Evolutionary conservation across 1,284 basidiomycete genomes (phyloP), one percentile per base, ranked within the genome.

Genomic region (Ganoderma lingzhi): DNA sequence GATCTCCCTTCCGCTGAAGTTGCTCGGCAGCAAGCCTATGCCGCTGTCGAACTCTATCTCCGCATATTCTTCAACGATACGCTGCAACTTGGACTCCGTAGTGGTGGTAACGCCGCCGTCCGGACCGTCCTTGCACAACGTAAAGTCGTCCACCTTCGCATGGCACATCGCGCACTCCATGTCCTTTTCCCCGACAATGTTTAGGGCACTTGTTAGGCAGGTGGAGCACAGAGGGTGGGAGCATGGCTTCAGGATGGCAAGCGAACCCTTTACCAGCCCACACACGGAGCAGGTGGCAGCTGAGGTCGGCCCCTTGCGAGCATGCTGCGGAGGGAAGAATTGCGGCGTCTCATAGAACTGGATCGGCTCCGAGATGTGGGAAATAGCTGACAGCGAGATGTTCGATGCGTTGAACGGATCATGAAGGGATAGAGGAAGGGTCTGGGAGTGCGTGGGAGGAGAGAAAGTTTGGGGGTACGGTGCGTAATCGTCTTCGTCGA

Each of bases 161-260:
- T 89, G 89, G 80, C 93, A 94, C 58, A 93, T 90, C 15, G 91
- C 90, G 71, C 93, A 94, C 69, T 90, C 87, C 88, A 94, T 93
- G 71, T 92, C 90, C 78, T 94, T 94, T 79, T 94, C 93, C 9
- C 93, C 93, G 30, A 94, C 93, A 66, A 94, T 94, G 74, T 95
- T 94, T 65, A 95, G 82, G 5, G 92, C 91, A 65, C 92, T 93
- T 0, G 93, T 94, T 66, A 95, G 83, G 76, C 93, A 95, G 6
- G 86, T 85, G 2, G 92, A 91, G 77, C 93, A 95, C 3, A 94
- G 82, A 2, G 90, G 85, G 76, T 95, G 93, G 10, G 80, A 78
- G 79, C 93, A 95, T 0, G 93, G 93, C 32, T 86, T 84, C 23
- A 95, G 84, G 70, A 92, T 82, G 1, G 92, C 92, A 45, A 93